A percentile compares a stretch with the other conserved stretches of the same genome.
These are phyloP conservation scores for Moesziomyces sp. DNA, from an alignment of 1,284 basidiomycete species.

Conservation along the genomic window DNA sequence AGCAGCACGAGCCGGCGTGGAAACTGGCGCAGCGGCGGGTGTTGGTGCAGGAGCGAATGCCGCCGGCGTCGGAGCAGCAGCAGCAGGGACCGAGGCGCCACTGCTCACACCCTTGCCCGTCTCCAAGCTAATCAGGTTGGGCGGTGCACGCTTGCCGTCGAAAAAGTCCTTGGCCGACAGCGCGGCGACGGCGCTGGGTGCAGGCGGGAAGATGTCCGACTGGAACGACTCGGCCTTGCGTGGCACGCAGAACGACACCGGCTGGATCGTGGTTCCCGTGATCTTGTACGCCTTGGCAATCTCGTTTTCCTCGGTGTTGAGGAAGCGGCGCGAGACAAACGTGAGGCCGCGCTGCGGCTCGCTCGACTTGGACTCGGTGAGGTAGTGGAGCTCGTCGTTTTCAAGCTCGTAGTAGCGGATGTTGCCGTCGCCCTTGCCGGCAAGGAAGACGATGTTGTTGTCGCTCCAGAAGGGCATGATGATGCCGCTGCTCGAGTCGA, in stretches of 20 bases:
- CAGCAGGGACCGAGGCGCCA: constrained; percentile 22
- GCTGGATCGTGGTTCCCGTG: constrained; percentile 79
- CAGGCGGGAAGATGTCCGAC: constrained; percentile 93
- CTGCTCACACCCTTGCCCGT: constrained; percentile 44
- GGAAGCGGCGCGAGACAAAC: constrained; percentile 88
- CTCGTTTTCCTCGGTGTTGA: constrained; percentile 90
- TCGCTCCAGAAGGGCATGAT: constrained; percentile 98
- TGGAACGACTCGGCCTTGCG: constrained; percentile 90
- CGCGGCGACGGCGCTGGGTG: constrained; percentile 81
- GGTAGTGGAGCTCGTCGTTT: constrained; percentile 76
- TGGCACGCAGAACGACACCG: constrained; percentile 92
- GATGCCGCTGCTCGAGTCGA: constrained; percentile 76
- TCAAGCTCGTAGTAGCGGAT: constrained; percentile 85
- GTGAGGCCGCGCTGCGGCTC: constrained; percentile 96
- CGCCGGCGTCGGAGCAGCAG: constrained; percentile 1
- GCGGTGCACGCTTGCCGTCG: constrained; percentile 72
- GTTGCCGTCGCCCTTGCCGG: constrained; percentile 71
- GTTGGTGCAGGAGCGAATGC: constrained; percentile 4
- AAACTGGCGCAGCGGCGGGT: constrained; percentile 16
- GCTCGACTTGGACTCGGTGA: constrained; percentile 84
- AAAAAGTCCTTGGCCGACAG: constrained; percentile 88
- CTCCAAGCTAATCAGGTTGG: constrained; percentile 74
- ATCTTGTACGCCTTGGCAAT: constrained; percentile 96
- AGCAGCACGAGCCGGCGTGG: constrained; percentile 21
- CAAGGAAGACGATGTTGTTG: constrained; percentile 82